phyloP scores from a whole-genome alignment of 768 basidiomycete genomes.

The Leccinum fibrillosum region DNA sequence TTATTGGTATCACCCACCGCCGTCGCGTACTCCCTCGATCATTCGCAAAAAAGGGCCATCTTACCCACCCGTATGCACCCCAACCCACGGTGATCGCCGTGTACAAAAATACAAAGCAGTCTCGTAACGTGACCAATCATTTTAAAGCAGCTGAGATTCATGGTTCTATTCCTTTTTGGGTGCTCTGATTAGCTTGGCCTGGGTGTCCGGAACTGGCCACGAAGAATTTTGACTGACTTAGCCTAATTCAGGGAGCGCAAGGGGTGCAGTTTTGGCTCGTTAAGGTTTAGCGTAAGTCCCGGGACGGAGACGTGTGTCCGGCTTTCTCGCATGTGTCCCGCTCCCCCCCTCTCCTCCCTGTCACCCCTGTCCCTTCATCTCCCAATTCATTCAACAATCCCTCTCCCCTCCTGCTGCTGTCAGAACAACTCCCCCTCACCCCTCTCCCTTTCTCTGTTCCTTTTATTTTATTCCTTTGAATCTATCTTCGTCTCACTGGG shows the following conservation, averaged over 20 bases:
- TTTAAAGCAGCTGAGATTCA: not conserved
- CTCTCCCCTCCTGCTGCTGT: not conserved
- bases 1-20: not conserved
- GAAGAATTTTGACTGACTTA: not conserved
- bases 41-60: not conserved
- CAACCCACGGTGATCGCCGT: not conserved
- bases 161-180: not conserved
- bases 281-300: not conserved
- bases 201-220: not conserved
- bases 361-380: not conserved
- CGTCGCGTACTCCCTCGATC: not conserved
- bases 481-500: not conserved
- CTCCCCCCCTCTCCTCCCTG: not conserved
- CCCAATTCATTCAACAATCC: not conserved
- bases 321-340: not conserved
- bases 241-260: not conserved
- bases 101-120: not conserved
- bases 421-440: not conserved
- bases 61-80: not conserved
- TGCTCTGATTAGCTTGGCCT: not conserved
- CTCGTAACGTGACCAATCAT: not conserved
- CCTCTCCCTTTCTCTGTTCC: not conserved
- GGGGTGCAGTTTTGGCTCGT: not conserved
- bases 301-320: not conserved
- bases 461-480: not conserved